These are phyloP conservation scores for Vigna unguiculata DNA, from an alignment of 306 rosid species.

Conservation along the genomic window DNA sequence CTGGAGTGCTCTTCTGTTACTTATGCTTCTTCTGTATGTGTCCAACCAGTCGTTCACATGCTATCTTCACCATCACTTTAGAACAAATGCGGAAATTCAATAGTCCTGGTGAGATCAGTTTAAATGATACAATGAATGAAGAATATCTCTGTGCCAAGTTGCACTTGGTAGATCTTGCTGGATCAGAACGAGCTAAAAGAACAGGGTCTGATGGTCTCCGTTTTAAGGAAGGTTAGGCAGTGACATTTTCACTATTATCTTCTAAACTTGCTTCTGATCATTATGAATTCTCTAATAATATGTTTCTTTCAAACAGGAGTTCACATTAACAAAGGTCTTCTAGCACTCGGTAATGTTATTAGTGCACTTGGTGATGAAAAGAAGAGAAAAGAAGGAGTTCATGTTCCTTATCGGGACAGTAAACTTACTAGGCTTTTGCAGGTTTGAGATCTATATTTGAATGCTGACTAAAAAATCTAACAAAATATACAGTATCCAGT, in stretches of 20 bases:
- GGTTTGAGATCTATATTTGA: slow-evolving; percentile 58
- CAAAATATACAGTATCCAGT: background rate
- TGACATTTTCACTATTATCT: slow-evolving; percentile 9
- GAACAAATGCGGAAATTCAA: slow-evolving; percentile 91
- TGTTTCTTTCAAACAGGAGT: slow-evolving; percentile 68
- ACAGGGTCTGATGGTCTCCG: slow-evolving; percentile 98
- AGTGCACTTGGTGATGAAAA: slow-evolving; percentile 99
- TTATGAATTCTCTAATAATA: slow-evolving; percentile 33
- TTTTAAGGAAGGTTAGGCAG: slow-evolving; percentile 87
- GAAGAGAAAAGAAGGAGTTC: slow-evolving; percentile 93
- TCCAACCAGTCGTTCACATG: slow-evolving; percentile 89
- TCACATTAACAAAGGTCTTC: slow-evolving; percentile 94
- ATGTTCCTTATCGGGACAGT: slow-evolving; percentile 96
- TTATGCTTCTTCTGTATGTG: slow-evolving; percentile 44
- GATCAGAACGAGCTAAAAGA: slow-evolving; percentile 98
- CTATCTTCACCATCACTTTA: slow-evolving; percentile 95
- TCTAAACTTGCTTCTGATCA: slow-evolving; percentile 15
- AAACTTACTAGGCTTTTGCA: slow-evolving; percentile 96
- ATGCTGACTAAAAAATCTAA: slow-evolving; percentile 1
- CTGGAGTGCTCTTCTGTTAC: slow-evolving; percentile 38
- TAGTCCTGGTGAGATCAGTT: slow-evolving; percentile 56
- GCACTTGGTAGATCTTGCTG: slow-evolving; percentile 98
- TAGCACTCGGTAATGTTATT: slow-evolving; percentile 96
- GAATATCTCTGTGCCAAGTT: slow-evolving; percentile 93
- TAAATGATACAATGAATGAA: slow-evolving; percentile 70